These are phyloP conservation scores for Stachybotrys elegans DNA, from an alignment of 2,329 filamentous ascomycete species.

Conservation along the genomic window DNA sequence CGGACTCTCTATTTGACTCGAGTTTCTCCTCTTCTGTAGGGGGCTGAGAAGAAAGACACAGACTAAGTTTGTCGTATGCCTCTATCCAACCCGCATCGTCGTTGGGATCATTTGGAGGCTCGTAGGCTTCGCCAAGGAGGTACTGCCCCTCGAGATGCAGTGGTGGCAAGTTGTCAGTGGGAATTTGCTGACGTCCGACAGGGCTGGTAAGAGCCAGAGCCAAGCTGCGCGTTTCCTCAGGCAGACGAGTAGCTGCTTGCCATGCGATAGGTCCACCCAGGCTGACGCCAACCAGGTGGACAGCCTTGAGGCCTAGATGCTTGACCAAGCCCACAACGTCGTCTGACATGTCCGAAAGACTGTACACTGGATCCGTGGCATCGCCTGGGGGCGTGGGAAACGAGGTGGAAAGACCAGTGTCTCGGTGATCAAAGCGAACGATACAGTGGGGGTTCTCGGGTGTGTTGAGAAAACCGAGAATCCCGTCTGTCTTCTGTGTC, in stretches of 20 bases:
- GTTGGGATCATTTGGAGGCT: slow-evolving; percentile 5
- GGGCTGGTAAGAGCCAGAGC: slow-evolving; percentile 18
- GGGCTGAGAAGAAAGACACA: slow-evolving; percentile 8
- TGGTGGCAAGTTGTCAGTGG: slow-evolving; percentile 11
- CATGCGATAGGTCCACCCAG: slow-evolving; percentile 20
- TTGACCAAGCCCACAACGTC: slow-evolving; percentile 20
- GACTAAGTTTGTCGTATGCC: slow-evolving; percentile 7
- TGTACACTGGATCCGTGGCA: slow-evolving; percentile 11
- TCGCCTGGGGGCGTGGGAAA: slow-evolving; percentile 14
- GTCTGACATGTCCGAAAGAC: slow-evolving; percentile 18
- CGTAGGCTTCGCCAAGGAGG: neutral
- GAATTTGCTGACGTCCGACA: slow-evolving; percentile 10
- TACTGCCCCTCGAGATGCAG: neutral
- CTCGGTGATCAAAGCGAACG: slow-evolving; percentile 17
- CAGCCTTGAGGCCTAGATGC: slow-evolving; percentile 16
- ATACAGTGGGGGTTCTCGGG: slow-evolving; percentile 10
- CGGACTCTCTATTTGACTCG: slow-evolving; percentile 10
- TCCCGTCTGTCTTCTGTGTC: slow-evolving; percentile 16
- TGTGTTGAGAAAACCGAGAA: slow-evolving; percentile 14
- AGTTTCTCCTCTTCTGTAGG: slow-evolving; percentile 10
- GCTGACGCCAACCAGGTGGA: slow-evolving; percentile 20
- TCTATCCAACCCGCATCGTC: slow-evolving; percentile 12
- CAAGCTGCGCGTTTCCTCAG: slow-evolving; percentile 14
- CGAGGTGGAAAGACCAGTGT: slow-evolving; percentile 17
- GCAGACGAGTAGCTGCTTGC: slow-evolving; percentile 13